Evolutionary conservation across 352 stramenopile genomes (phyloP).

Genomic region (Globisporangium megalacanthum): DNA sequence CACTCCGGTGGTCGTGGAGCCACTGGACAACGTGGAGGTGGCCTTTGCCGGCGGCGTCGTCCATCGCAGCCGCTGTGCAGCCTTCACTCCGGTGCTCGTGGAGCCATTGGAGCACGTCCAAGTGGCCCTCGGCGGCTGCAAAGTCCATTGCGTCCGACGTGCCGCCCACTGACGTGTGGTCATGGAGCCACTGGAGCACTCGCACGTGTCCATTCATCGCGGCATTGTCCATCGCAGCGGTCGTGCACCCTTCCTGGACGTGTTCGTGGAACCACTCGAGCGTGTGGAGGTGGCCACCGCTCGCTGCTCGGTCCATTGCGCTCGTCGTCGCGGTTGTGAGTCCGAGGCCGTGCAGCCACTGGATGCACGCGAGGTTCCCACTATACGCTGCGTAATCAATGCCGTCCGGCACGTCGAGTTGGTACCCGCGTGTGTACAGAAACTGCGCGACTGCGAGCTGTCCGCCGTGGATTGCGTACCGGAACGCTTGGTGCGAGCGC

Average conservation of each 20-base stretch:
- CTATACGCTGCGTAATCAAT: constrained; percentile 13
- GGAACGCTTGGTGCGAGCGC: constrained; percentile 6
- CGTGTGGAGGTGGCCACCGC: constrained; percentile 14
- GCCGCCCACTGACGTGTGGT: constrained; percentile 15
- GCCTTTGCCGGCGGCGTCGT: too few species aligned
- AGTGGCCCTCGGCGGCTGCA: constrained; percentile 18
- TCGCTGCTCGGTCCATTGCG: constrained; percentile 15
- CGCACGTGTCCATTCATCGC: constrained; percentile 14
- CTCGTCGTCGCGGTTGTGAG: constrained; percentile 9
- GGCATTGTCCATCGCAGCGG: constrained; percentile 16
- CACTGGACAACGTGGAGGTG: too few species aligned
- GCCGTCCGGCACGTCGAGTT: constrained; percentile 3
- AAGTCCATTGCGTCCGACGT: constrained; percentile 20
- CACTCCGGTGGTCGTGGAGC: too few species aligned
- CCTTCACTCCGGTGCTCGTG: too few species aligned
- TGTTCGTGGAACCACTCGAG: constrained; percentile 17
- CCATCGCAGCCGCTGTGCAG: too few species aligned
- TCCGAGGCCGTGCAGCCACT: constrained; percentile 9
- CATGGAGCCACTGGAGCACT: constrained; percentile 18
- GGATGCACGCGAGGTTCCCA: constrained; percentile 11
- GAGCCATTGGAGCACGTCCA: constrained; percentile 18
- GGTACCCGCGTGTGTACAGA: constrained; percentile 4
- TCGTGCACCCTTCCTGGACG: constrained; percentile 15
- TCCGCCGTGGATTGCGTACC: constrained; percentile 11
- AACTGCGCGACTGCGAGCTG: constrained; percentile 12